Conservation (phyloP, 2,329 filamentous ascomycete genomes). For the Graphilbum fragrans region DNA sequence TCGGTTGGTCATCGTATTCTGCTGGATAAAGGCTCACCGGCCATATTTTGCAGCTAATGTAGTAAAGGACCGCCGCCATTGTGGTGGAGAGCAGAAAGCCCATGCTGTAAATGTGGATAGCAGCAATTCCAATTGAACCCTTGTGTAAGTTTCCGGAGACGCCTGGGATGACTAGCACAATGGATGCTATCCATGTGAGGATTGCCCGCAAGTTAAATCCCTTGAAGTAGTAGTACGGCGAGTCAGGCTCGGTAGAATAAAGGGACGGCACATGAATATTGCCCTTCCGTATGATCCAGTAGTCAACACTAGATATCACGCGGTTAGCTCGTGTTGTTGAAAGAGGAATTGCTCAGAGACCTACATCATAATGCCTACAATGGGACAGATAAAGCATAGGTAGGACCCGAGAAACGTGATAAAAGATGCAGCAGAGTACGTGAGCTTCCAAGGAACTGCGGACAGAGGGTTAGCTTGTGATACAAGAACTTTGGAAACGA, state of each 20-base stretch:
- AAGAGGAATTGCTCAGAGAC: not conserved
- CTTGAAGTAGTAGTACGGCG: slow-evolving; percentile 15
- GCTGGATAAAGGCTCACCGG: slow-evolving; percentile 6
- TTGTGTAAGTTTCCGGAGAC: slow-evolving; percentile 19
- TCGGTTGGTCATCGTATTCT: not conserved
- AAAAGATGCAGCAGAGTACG: slow-evolving; percentile 9
- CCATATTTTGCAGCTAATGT: slow-evolving; percentile 10
- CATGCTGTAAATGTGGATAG: slow-evolving; percentile 18
- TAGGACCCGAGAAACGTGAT: slow-evolving; percentile 11
- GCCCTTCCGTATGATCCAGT: slow-evolving; percentile 11
- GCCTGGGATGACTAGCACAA: slow-evolving; percentile 20
- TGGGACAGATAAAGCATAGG: slow-evolving; percentile 10
- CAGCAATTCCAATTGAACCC: slow-evolving; percentile 15
- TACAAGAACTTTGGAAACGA: not conserved
- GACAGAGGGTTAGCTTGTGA: too few species aligned
- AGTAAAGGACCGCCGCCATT: slow-evolving; percentile 15
- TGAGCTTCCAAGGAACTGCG: slow-evolving; percentile 8
- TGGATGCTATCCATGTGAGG: slow-evolving; percentile 19
- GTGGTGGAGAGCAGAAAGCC: slow-evolving; percentile 20
- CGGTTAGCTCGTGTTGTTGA: not conserved
- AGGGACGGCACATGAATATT: slow-evolving; percentile 5
- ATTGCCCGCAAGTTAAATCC: slow-evolving; percentile 22
- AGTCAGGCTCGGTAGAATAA: not conserved
- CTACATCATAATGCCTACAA: slow-evolving; percentile 4
- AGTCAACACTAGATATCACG: slow-evolving; percentile 5